Base-by-base conservation (phyloP, 2,329 filamentous ascomycete genomes). In the Cladophialophora yegresii region DNA sequence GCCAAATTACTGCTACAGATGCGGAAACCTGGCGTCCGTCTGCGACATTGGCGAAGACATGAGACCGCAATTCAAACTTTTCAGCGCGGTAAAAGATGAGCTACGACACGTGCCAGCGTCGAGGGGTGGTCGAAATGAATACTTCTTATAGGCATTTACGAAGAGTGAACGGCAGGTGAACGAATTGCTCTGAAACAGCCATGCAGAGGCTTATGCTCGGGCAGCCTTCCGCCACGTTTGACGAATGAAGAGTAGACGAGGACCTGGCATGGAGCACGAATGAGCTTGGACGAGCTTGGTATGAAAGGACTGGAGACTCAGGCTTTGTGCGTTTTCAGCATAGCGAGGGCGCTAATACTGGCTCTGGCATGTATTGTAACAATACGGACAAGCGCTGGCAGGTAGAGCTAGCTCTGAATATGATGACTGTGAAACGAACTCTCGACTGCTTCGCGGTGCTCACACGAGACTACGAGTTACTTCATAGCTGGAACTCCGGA, bases 1-100 rank as follows among this genome's bases (percentile, higher is more conserved):
- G 4, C 95, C 95, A 1, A 99, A 96, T 73, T 96, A 96, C 79
- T 96, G 91, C 78, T 96, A 96, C 77, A 84, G 93, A 49, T 99
- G 95, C 78, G 95, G 95, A 57, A 86, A 82, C 65, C 80, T 90
- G 66, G 87, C 87, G 22, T 87, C 85, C 4, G 96, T 97, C 75
- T 96, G 96, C 88, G 92, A 92, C 58, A 87, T 97, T 30, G 88
- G 89, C 70, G 89, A 90, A 73, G 89, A 95, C 73, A 83, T 97
- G 58, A 88, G 92, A 66, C 92, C 93, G 33, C 91, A 90, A 73
- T 99, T 99, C 81, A 95, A 81, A 69, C 71, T 81, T 30, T 81
- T 81, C 71, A 77, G 77, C 62, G 79, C 79, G 4, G 79, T 81
- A 51, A 75, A 77, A 57, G 79, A 80, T 66, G 79, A 81, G 59